Evolutionary conservation across 306 rosid species (phyloP), one percentile per base, ranked within the genome.

Genomic region (Calophaca sinica): DNA sequence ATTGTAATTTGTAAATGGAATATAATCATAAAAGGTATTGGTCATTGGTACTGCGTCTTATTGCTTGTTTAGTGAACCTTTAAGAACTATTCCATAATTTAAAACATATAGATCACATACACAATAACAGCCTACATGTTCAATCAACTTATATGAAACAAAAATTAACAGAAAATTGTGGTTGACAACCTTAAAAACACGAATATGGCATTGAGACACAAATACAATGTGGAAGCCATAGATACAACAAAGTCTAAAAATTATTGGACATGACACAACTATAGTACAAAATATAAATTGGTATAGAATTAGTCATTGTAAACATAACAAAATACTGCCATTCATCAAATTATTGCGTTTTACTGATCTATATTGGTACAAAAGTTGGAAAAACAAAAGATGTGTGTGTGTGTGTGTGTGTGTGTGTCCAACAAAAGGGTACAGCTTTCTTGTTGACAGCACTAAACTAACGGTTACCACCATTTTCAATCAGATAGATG

Each of bases 1-100:
- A 44, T 14, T 48, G 74, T 14, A 58, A 41, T 36, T 14, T 48
- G 74, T 14, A 58, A 41, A 72, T 26, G 53, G 67, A 66, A 74
- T 13, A 6, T 49, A 77, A 36, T 29, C 20, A 8, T 5, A 7
- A 62, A 45, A 75, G 51, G 29, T 20, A 31, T 53, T 26, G 35
- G 42, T 42, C 5, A 75, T 6, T 7, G 31, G 38, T 12, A 44
- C 51, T 38, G 60, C 68, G 12, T 76, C 72, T 62, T 46, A 28
- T 48, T 50, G 65, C 68, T 31, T 10, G 45, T 62, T 38, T 20
- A 5, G 8, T 9, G 28, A 70, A 62, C 61, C 62, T 50, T 53
- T 7, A 61, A 66, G 61, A 62, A 46, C 51, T 28, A 63, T 39
- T 33, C 46, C 38, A 57, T 62, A 65, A 33, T 44, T 65, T 58